Evolutionary conservation across 306 rosid species (phyloP), one percentile per base, ranked within the genome.

Genomic region (Castanea sativa): DNA sequence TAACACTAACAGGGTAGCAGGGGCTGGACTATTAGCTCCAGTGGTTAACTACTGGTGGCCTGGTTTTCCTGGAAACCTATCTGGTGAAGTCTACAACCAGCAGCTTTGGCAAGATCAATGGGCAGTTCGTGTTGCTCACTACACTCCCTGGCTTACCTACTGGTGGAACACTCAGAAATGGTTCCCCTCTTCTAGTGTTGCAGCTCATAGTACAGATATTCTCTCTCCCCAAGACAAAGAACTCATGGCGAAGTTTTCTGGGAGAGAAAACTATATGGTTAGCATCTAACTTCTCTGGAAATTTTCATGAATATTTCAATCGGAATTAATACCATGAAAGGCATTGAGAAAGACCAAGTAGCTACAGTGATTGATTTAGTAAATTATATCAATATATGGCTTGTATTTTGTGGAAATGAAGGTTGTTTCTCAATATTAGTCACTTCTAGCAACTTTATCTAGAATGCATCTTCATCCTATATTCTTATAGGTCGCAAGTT

Each of bases 81-180:
- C 94, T 4, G 69, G 55, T 3, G 90, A 89, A 83, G 93, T 83
- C 35, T 92, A 55, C 87, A 1, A 67, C 51, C 80, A 59, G 67
- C 72, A 75, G 32, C 76, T 58, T 29, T 73, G 29, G 57, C 88
- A 18, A 71, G 99, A 95, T 81, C 98, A 86, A 64, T 95, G 97
- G 98, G 80, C 90, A 9, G 11, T 86, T 77, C 91, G 98, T 71
- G 93, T 95, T 25, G 84, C 90, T 55, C 98, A 92, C 87, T 81
- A 92, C 74, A 23, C 63, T 3, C 98, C 99, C 3, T 91, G 96
- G 98, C 94, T 95, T 65, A 91, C 97, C 27, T 87, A 92, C 80
- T 91, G 97, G 95, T 92, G 99, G 99, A 89, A 92, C 83, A 90
- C 98, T 68, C 96, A 95, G 80, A 88, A 67, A 80, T 93, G 91